These are phyloP conservation scores for Exophiala sp. DNA, from an alignment of 2,329 filamentous ascomycete genomes.

Conservation along the genomic window DNA sequence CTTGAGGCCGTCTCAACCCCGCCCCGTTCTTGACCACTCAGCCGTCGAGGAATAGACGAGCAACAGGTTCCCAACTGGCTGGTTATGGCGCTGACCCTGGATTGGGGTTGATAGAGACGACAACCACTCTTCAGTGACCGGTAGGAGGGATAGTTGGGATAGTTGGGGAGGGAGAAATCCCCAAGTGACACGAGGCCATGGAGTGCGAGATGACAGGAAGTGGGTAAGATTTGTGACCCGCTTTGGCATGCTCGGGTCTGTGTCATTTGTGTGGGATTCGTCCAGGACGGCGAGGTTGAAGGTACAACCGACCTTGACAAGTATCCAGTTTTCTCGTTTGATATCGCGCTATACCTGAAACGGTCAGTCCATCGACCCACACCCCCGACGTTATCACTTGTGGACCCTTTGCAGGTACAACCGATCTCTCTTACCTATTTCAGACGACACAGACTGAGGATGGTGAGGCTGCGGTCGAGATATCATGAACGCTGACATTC, in stretches of 20 bases:
- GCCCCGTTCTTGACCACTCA: too few species aligned
- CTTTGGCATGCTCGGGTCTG: neutral
- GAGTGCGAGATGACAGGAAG: neutral
- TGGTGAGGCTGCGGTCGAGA: neutral
- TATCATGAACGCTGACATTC: neutral
- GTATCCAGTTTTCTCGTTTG: neutral
- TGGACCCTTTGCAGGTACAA: constrained; percentile 1
- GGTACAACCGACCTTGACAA: neutral
- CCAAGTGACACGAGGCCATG: neutral
- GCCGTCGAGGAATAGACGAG: too few species aligned
- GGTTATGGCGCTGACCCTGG: too few species aligned
- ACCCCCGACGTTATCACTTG: neutral
- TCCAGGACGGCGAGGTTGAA: neutral
- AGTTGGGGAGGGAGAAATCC: neutral
- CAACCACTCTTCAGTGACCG: too few species aligned
- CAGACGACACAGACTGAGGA: too few species aligned
- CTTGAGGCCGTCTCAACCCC: too few species aligned
- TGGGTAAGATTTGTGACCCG: neutral
- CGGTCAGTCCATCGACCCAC: neutral
- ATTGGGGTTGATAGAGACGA: too few species aligned
- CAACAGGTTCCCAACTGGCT: too few species aligned
- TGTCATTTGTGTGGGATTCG: neutral
- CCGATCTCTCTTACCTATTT: neutral
- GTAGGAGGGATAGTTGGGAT: neutral
- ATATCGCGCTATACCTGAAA: neutral